Evolutionary conservation across 2,329 filamentous ascomycete species (phyloP), one percentile per base, ranked within the genome.

Genomic region (Trichoderma koningii): DNA sequence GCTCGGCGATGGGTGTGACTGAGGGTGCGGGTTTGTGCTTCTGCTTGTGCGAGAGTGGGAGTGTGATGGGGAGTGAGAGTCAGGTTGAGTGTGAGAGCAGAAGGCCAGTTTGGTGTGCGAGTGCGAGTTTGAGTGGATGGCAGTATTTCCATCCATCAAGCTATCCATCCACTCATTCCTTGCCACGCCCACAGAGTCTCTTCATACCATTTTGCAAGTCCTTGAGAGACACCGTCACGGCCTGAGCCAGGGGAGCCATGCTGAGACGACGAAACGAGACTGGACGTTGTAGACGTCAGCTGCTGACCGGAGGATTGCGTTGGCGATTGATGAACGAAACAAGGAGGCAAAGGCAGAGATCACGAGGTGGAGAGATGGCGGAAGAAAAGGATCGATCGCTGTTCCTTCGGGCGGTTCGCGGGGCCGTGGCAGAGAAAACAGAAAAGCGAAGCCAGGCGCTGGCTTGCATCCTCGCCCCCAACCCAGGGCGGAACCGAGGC

Each of bases 211-310:
- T 81, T 70, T 84, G 80, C 45, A 89, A 80, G 68, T 89, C 85
- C 30, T 83, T 73, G n/a, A 89, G 77, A 48, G 85, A 87, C 19
- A 89, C 85, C 0, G 85, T 85, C 15, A 87, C 82, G 26, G 85
- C 82, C 66, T 86, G 79, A 7, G 84, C 84, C 67, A 80, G 74
- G 55, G 79, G 75, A 17, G 79, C 76, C 82, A 61, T 61, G n/a
- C 30, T 30, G 47, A 52, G 21, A 44, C 34, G 21, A 28, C 19
- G 41, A 26, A 19, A 45, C 23, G n/a, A 28, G 28, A n/a, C 12
- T 34, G 23, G 44, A 50, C 38, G 9, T 19, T 15, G 41, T 30
- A 55, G 59, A 30, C 12, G 59, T 47, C 57, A 63, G 48, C n/a
- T 63, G 51, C 60, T 55, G 60, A 63, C 60, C 12, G 41, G 51